Percentiles rank a stretch among this genome's conserved stretches.
These are phyloP conservation scores for Gastrodia elata DNA, from an alignment of 106 monocot species.

Conservation along the genomic window DNA sequence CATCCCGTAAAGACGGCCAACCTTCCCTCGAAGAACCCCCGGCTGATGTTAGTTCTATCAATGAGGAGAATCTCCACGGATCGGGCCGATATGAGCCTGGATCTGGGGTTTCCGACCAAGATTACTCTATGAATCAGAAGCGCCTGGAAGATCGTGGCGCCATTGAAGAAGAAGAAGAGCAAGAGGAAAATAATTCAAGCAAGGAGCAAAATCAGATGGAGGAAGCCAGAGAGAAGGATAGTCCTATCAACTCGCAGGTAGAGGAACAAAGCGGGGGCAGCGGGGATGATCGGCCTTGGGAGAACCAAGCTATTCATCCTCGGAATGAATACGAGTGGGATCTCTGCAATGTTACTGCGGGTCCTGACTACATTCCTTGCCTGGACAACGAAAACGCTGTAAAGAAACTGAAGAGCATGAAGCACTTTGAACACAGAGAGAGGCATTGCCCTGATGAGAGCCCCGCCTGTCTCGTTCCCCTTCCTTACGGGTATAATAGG, in stretches of 20 bases:
- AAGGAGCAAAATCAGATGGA: conserved; percentile 3
- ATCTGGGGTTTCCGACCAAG: neutral
- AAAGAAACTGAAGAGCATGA: conserved; percentile 41
- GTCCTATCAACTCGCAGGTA: neutral
- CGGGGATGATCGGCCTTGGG: conserved; percentile 6
- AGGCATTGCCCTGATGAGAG: conserved; percentile 77
- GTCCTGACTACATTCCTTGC: conserved; percentile 80
- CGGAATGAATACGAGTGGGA: conserved; percentile 40
- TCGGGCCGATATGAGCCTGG: neutral
- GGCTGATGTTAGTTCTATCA: neutral
- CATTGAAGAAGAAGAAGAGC: too few relatives aligned
- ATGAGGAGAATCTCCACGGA: neutral
- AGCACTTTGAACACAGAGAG: conserved; percentile 73
- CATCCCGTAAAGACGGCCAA: neutral
- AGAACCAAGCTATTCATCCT: neutral
- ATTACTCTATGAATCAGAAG: neutral
- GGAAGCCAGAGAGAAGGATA: neutral
- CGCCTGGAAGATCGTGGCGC: neutral
- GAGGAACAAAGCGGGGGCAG: conserved; percentile 3
- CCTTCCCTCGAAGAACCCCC: neutral
- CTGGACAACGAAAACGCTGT: conserved; percentile 81
- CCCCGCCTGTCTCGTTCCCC: conserved; percentile 68
- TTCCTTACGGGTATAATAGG: conserved; percentile 55
- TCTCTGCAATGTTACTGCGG: conserved; percentile 68
- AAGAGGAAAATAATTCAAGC: neutral